Evolutionary conservation across 768 basidiomycete species (phyloP).

Genomic region (Melanogaster broomeanus): DNA sequence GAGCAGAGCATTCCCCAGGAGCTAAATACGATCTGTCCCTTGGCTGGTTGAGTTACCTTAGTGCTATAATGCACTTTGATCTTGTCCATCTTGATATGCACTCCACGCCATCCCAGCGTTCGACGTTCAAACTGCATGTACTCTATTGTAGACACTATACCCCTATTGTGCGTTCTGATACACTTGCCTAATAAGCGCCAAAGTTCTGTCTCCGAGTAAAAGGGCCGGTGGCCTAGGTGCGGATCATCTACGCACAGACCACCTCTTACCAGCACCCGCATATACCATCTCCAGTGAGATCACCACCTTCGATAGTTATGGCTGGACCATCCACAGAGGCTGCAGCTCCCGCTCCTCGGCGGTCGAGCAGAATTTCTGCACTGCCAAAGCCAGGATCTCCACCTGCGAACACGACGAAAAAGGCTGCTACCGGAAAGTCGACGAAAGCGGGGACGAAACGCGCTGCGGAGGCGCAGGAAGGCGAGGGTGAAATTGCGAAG

Average conservation of each 20-base stretch:
- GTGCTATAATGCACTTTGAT: not conserved
- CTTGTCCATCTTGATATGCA: too few relatives aligned
- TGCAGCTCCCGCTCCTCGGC: conserved; percentile 39
- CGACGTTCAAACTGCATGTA: too few relatives aligned
- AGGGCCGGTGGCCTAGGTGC: too few relatives aligned
- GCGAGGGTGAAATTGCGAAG: conserved; percentile 17
- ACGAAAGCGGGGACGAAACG: conserved; percentile 43
- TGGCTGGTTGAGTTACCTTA: not conserved
- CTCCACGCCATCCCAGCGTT: too few relatives aligned
- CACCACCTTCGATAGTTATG: conserved; percentile 5
- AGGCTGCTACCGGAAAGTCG: conserved; percentile 22
- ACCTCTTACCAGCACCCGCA: conserved; percentile 4
- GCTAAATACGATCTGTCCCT: too few relatives aligned
- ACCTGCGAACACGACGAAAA: conserved; percentile 13
- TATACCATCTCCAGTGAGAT: not conserved
- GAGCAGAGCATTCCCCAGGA: not conserved
- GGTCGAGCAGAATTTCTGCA: conserved; percentile 58
- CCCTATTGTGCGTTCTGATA: not conserved
- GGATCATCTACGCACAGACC: conserved; percentile 24
- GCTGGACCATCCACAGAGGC: conserved; percentile 6
- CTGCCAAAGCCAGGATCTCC: conserved; percentile 42
- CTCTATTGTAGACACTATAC: too few relatives aligned
- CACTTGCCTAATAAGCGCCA: not conserved
- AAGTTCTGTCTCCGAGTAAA: not conserved
- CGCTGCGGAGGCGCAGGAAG: conserved; percentile 21